Percentiles rank a stretch among this genome's conserved stretches.
These are phyloP conservation scores for Exophiala aquamarina DNA, from an alignment of 2,329 filamentous ascomycete species.

Conservation along the genomic window DNA sequence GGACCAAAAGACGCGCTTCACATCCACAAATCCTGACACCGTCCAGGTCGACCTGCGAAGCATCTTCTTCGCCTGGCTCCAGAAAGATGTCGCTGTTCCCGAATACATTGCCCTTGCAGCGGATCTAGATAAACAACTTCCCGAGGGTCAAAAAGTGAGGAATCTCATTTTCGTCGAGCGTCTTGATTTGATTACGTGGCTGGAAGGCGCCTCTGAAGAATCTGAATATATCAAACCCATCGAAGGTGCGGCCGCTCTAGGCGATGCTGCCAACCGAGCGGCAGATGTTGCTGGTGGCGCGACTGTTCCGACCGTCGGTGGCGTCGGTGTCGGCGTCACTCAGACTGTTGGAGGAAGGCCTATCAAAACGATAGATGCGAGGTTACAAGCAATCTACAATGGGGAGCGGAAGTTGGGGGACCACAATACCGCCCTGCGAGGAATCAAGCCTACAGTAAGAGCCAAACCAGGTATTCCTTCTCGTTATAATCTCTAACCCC, in stretches of 20 bases:
- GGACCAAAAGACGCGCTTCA: conserved; percentile 77
- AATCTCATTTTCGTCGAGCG: conserved; percentile 91
- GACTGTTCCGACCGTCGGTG: conserved; percentile 39
- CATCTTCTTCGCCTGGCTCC: conserved; percentile 94
- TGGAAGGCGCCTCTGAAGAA: conserved; percentile 85
- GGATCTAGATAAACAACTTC: conserved; percentile 75
- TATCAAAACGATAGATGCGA: conserved; percentile 73
- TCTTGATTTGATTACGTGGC: conserved; percentile 87
- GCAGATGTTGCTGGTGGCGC: conserved; percentile 54
- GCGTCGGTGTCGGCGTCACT: conserved; percentile 42
- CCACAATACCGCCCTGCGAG: conserved; percentile 81
- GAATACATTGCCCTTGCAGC: conserved; percentile 87
- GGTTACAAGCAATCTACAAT: conserved; percentile 84
- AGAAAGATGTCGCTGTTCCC: conserved; percentile 84
- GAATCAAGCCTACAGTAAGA: conserved; percentile 81
- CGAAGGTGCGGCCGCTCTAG: conserved; percentile 57
- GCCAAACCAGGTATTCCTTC: too few relatives aligned
- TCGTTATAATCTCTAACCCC: not conserved
- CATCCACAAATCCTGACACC: conserved; percentile 60
- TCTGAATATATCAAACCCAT: conserved; percentile 90
- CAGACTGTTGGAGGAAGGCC: conserved; percentile 42
- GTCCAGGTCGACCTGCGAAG: conserved; percentile 81
- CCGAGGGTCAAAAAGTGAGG: conserved; percentile 65
- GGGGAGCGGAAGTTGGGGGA: conserved; percentile 91
- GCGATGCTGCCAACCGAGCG: conserved; percentile 44